phyloP scores from a whole-genome alignment of 495 filamentous ascomycete species.

The Jackrogersella minutella region DNA sequence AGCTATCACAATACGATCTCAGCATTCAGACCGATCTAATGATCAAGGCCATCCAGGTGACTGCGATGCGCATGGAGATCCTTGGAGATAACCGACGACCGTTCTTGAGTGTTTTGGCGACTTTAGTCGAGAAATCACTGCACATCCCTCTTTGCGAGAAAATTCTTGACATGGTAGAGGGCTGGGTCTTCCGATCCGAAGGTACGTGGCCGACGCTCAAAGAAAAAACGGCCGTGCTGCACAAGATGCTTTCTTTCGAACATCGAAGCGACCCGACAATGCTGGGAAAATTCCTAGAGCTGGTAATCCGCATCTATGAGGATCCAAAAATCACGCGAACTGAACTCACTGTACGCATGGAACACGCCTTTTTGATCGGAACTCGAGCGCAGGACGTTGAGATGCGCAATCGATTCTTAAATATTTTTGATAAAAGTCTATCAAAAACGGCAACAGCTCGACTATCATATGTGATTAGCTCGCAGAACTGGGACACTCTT shows the following conservation, averaged over 20 bases:
- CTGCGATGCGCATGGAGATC: conserved; percentile 88
- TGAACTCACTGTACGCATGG: conserved; percentile 93
- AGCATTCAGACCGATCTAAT: conserved; percentile 88
- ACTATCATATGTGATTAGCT: conserved; percentile 83
- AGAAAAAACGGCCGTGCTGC: conserved; percentile 95
- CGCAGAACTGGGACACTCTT: conserved; percentile 98
- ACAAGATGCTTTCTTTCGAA: conserved; percentile 98
- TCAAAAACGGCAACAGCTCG: conserved; percentile 86
- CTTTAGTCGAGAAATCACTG: conserved; percentile 91
- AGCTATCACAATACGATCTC: conserved; percentile 76
- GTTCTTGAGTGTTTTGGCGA: conserved; percentile 92
- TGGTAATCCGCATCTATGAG: conserved; percentile 97
- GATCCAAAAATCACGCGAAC: conserved; percentile 93
- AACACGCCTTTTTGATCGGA: conserved; percentile 97
- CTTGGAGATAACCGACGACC: conserved; percentile 92
- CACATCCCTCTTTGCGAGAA: conserved; percentile 86
- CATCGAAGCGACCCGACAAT: conserved; percentile 80
- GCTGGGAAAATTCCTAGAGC: conserved; percentile 88
- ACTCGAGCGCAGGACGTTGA: conserved; percentile 93
- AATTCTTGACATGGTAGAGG: conserved; percentile 92
- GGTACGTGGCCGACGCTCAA: conserved; percentile 96
- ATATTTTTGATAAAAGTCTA: conserved; percentile 90
- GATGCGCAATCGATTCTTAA: conserved; percentile 95
- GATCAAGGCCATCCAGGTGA: conserved; percentile 91
- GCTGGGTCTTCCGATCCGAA: conserved; percentile 92